Conservation (phyloP, 2,329 filamentous ascomycete genomes). For the Exophiala dermatitidis region DNA sequence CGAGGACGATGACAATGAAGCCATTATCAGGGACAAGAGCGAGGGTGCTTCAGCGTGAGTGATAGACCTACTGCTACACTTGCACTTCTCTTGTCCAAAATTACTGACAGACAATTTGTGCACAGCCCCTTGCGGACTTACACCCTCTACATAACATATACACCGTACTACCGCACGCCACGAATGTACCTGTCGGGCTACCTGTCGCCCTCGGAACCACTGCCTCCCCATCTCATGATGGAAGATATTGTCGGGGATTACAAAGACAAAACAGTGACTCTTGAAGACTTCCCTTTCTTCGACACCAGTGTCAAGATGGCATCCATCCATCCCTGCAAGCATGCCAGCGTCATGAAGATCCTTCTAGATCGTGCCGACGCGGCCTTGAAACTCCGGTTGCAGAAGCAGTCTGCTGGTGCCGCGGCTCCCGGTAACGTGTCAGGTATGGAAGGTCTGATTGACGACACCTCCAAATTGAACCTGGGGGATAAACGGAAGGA, state of each 20-base stretch:
- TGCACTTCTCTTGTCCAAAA: background rate
- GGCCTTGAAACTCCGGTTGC: conserved; percentile 77
- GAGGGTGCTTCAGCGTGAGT: conserved; percentile 51
- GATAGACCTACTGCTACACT: background rate
- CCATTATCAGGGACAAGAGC: conserved; percentile 75
- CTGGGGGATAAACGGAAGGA: conserved; percentile 25
- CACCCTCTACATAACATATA: conserved; percentile 96
- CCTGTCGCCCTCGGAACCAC: conserved; percentile 66
- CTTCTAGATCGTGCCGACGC: conserved; percentile 91
- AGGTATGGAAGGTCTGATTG: conserved; percentile 79
- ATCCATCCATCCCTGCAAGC: conserved; percentile 92
- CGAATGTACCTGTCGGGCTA: conserved; percentile 94
- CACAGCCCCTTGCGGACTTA: conserved; percentile 79
- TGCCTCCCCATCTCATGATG: conserved; percentile 83
- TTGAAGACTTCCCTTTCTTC: conserved; percentile 96
- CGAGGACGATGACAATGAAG: conserved; percentile 86
- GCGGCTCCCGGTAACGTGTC: conserved; percentile 38
- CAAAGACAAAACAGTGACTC: conserved; percentile 96
- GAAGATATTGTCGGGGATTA: conserved; percentile 94
- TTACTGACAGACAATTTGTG: conserved; percentile 1
- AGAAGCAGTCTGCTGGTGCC: conserved; percentile 65
- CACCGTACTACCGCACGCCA: conserved; percentile 91
- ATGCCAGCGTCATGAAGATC: conserved; percentile 96
- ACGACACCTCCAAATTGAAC: conserved; percentile 60
- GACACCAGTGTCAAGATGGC: conserved; percentile 90